Evolutionary conservation across 2,329 filamentous ascomycete species (phyloP).

Genomic region (Trichophyton equinum): DNA sequence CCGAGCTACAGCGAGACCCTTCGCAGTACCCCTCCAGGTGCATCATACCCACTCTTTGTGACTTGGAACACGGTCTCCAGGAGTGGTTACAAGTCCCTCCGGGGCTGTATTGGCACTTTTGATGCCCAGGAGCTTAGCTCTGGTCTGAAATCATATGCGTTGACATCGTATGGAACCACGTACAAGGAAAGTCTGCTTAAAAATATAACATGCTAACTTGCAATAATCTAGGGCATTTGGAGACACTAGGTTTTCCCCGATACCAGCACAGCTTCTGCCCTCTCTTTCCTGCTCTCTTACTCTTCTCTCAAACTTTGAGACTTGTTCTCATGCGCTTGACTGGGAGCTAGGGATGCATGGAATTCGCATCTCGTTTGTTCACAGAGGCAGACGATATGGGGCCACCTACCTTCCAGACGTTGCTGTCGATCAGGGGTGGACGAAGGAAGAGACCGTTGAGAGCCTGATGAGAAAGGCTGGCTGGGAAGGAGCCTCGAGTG

Average conservation of each 20-base stretch:
- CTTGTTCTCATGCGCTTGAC: constrained; percentile 58
- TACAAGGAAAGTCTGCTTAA: constrained; percentile 1
- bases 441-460: constrained; percentile 76
- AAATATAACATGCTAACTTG: constrained; percentile 8
- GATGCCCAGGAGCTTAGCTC: constrained; percentile 59
- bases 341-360: constrained; percentile 84
- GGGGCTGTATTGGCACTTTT: constrained; percentile 95
- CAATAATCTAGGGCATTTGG: constrained; percentile 40
- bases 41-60: constrained; percentile 65
- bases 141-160: constrained; percentile 66
- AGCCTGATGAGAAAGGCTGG: constrained; percentile 92
- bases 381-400: constrained; percentile 60
- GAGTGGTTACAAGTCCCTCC: constrained; percentile 53
- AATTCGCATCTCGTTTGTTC: constrained; percentile 70
- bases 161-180: constrained; percentile 52
- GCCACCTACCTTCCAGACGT: constrained; percentile 90
- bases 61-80: constrained; percentile 74
- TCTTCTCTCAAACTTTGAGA: constrained; percentile 74
- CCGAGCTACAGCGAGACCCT: constrained; percentile 3
- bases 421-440: constrained; percentile 85
- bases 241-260: constrained; percentile 50
- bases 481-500: constrained; percentile 52
- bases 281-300: constrained; percentile 52
- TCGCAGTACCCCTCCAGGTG: constrained; percentile 4
- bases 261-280: constrained; percentile 38